Evolutionary conservation across 495 filamentous ascomycete species (phyloP).

Genomic region (Neurospora sp.): DNA sequence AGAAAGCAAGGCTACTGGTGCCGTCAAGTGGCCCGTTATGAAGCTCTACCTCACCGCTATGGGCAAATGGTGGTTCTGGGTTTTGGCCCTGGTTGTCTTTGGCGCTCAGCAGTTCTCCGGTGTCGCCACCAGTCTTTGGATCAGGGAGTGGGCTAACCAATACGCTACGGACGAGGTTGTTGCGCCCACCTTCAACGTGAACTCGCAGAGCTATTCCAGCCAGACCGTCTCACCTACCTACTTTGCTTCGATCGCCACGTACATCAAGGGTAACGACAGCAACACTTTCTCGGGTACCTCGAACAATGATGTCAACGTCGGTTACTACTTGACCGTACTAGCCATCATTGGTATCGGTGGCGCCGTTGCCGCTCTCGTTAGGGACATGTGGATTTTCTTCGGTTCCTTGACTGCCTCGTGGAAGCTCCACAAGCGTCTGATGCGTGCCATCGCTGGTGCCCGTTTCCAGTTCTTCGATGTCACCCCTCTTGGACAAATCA

Average conservation of each 20-base stretch:
- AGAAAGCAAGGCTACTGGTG: conserved; percentile 71
- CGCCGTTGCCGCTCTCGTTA: conserved; percentile 60
- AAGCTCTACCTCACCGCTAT: conserved; percentile 76
- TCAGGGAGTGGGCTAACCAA: conserved; percentile 71
- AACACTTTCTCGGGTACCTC: conserved; percentile 7
- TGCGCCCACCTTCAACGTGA: conserved; percentile 21
- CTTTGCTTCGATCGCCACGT: conserved; percentile 26
- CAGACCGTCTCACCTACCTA: conserved; percentile 22
- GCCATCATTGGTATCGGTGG: conserved; percentile 66
- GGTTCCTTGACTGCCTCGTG: conserved; percentile 84
- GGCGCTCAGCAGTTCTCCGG: conserved; percentile 69
- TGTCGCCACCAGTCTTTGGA: conserved; percentile 87
- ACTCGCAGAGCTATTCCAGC: conserved; percentile 24
- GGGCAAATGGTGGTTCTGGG: conserved; percentile 95
- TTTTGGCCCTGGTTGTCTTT: conserved; percentile 62
- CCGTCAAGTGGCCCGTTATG: conserved; percentile 79
- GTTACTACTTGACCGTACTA: conserved; percentile 78
- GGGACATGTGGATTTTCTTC: conserved; percentile 84
- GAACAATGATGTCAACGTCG: conserved; percentile 55
- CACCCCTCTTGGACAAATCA: conserved; percentile 90
- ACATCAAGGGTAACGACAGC: conserved; percentile 17
- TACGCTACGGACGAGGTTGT: conserved; percentile 31
- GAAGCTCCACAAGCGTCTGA: conserved; percentile 70
- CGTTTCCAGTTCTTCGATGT: conserved; percentile 97
- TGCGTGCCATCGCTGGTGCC: conserved; percentile 72